Conservation (phyloP, 1,284 basidiomycete genomes). For the Cryptococcus deneoformans region DNA sequence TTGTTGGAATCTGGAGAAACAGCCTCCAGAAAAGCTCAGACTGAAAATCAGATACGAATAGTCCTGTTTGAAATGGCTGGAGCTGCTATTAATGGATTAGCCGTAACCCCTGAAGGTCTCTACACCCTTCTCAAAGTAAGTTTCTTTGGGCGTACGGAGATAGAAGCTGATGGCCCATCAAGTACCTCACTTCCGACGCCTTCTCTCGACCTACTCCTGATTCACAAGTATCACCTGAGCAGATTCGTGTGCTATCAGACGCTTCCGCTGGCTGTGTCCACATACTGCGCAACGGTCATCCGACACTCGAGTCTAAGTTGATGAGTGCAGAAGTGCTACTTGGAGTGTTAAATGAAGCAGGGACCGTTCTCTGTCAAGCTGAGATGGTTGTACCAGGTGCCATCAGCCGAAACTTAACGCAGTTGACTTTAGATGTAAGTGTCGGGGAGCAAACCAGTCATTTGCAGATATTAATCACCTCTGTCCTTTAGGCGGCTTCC, state of each 20-base stretch:
- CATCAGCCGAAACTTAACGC: constrained; percentile 15
- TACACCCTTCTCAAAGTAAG: constrained; percentile 25
- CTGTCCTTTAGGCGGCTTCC: constrained; percentile 5
- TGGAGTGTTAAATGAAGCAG: constrained; percentile 17
- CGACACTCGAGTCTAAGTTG: constrained; percentile 4
- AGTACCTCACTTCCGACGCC: constrained; percentile 10
- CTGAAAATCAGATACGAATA: constrained; percentile 25
- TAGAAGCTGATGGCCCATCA: background rate
- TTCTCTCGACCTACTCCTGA: constrained; percentile 2
- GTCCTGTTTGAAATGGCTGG: constrained; percentile 28
- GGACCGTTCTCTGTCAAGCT: constrained; percentile 23
- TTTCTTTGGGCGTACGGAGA: background rate
- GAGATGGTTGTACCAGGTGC: constrained; percentile 22
- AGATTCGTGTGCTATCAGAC: constrained; percentile 14
- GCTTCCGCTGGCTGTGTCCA: constrained; percentile 23
- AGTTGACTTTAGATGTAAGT: constrained; percentile 19
- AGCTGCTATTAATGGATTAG: constrained; percentile 21
- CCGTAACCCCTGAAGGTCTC: constrained; percentile 20
- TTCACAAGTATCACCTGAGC: background rate
- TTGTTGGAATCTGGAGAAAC: constrained; percentile 8
- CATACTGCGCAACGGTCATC: constrained; percentile 30
- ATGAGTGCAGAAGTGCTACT: constrained; percentile 18
- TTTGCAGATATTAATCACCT: background rate
- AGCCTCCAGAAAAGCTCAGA: background rate
- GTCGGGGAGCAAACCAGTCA: background rate